phyloP scores from a whole-genome alignment of 441 rosid species.

The Brassica hybrid region DNA sequence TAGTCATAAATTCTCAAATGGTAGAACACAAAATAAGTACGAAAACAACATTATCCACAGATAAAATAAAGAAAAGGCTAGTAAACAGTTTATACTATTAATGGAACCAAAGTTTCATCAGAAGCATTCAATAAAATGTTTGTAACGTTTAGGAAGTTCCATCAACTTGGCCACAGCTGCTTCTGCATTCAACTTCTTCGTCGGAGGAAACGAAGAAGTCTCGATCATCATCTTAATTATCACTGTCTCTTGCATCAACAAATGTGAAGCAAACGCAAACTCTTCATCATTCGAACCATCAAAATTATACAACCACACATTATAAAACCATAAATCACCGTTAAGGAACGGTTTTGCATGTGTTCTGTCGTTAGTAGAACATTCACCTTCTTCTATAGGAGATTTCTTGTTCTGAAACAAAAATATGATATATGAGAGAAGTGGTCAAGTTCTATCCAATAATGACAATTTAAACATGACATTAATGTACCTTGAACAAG shows the following conservation, averaged over 20 bases:
- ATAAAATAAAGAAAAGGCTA: background rate
- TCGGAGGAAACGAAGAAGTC: background rate
- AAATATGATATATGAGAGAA: background rate
- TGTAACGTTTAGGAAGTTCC: constrained; percentile 8
- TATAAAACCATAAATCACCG: background rate
- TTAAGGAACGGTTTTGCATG: background rate
- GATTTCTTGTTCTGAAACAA: background rate
- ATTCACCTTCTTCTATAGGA: constrained; percentile 10
- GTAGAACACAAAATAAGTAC: constrained; percentile 1
- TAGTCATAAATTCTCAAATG: background rate
- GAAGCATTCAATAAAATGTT: constrained; percentile 14
- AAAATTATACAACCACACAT: constrained; percentile 14
- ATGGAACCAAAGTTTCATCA: background rate
- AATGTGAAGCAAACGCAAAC: constrained; percentile 22
- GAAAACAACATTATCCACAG: background rate
- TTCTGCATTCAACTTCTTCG: background rate
- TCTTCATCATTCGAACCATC: background rate
- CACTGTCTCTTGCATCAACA: constrained; percentile 22
- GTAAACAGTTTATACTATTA: background rate
- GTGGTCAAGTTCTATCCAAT: background rate
- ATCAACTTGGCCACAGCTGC: constrained; percentile 14
- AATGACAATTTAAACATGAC: background rate
- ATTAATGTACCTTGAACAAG: constrained; percentile 7
- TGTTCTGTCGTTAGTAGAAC: background rate
- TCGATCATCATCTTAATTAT: constrained; percentile 1